Conservation (phyloP, 2,329 filamentous ascomycete genomes). For the Aspergillus awamori region DNA sequence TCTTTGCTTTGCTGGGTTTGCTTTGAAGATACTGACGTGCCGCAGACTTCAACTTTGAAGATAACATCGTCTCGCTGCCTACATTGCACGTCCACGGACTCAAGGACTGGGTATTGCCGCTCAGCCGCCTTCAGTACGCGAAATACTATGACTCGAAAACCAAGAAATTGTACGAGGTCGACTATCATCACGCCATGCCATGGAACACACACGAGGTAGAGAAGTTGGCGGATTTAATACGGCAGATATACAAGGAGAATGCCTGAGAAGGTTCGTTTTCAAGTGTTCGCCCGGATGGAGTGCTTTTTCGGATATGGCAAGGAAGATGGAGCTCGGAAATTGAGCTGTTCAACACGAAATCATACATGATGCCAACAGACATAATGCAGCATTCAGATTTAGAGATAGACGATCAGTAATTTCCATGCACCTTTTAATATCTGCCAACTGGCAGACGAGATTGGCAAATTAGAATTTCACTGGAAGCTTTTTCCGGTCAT, state of each 20-base stretch:
- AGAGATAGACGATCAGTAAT: no score
- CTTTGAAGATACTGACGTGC: neutral
- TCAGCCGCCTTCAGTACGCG: conserved; percentile 20
- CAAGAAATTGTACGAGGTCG: conserved; percentile 21
- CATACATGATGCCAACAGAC: no score
- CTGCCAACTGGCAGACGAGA: no score
- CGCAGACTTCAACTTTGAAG: neutral
- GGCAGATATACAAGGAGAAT: conserved; percentile 15
- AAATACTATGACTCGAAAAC: conserved; percentile 19
- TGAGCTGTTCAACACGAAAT: no score
- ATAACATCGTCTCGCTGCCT: conserved; percentile 16
- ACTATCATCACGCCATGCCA: conserved; percentile 31
- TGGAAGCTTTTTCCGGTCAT: no score
- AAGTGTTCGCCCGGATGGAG: no score
- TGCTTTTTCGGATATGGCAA: neutral
- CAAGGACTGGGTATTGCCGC: conserved; percentile 22
- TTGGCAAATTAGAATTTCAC: no score
- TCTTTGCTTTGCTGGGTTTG: neutral
- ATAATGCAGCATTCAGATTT: no score
- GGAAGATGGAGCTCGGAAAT: no score
- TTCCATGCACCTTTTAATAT: no score
- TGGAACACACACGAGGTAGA: conserved; percentile 25
- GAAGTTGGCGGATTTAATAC: conserved; percentile 20
- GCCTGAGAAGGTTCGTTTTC: neutral
- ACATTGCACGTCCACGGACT: conserved; percentile 28